phyloP scores from a whole-genome alignment of 2,329 filamentous ascomycete species.

The Aphanoascus verrucosus region DNA sequence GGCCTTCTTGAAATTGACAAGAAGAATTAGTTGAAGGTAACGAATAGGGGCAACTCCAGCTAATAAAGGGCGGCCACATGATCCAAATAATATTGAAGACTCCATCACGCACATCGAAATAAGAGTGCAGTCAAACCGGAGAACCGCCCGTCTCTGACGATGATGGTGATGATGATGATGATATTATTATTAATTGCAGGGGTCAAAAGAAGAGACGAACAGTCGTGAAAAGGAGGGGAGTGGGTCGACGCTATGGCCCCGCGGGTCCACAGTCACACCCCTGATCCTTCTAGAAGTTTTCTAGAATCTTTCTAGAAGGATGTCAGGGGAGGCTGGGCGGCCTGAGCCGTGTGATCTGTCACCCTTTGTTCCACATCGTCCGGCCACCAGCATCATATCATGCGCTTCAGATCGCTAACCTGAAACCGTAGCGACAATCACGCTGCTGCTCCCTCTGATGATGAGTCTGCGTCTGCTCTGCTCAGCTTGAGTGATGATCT shows the following conservation, averaged over 20 bases:
- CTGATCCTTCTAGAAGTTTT: slow-evolving; percentile 1
- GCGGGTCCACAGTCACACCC: not conserved
- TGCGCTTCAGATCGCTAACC: not conserved
- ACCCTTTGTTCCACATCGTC: not conserved
- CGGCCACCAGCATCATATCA: not conserved
- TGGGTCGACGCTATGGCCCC: not conserved
- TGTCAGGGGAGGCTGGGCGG: not conserved
- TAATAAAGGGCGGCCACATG: too few species aligned
- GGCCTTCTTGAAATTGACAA: too few species aligned
- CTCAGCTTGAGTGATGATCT: too few species aligned
- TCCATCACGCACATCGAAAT: too few species aligned
- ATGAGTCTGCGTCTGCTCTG: too few species aligned
- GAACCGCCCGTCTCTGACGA: too few species aligned
- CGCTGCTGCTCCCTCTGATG: too few species aligned
- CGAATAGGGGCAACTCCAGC: too few species aligned
- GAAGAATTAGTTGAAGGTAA: too few species aligned
- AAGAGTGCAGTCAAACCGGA: too few species aligned
- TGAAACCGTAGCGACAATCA: too few species aligned
- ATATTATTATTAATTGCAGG: not conserved
- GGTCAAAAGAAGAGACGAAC: not conserved
- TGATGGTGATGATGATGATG: not conserved
- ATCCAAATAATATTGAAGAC: too few species aligned
- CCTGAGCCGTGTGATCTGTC: not conserved
- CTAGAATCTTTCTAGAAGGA: slow-evolving; percentile 10
- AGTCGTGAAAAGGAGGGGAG: not conserved